Base-by-base conservation (phyloP, 73 alveolate species). In the Blepharisma japonicum region DNA sequence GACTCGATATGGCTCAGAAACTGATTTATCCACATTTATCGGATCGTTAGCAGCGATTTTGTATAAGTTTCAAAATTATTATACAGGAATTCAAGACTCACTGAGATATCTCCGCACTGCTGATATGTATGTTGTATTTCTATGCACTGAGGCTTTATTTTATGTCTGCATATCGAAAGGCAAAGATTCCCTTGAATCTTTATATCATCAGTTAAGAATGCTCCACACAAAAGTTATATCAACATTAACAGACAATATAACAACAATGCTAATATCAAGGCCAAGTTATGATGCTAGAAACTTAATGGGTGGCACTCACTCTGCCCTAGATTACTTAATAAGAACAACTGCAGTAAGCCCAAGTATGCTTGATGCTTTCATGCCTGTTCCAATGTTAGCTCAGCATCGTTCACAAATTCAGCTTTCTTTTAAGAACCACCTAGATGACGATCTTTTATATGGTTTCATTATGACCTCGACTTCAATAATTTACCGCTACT, bases 281-380 rank as follows among this genome's bases (percentile, higher is more conserved):
- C 74, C 74, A 9, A 61, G 23, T 5, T 61, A 14, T 4, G 74
- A 61, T 61, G 74, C 74, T 14, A 14, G 74, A 18, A 61, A 61
- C 74, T 4, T 61, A 9, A 61, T 61, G 74, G 74, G 74, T 9
- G 74, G 74, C 47, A 61, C 74, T 61, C 74, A 61, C 23, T 61
- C 74, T 14, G 74, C 74, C 0, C 48, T 61, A 14, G 74, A 61
- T 48, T 14, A n/a, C 23, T 61, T 61, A 25, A 25, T 61, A 8
- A 61, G 74, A 25, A 61, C 74, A 20, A 20, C 74, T 20, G 74
- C 74, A 3, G 23, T 61, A 39, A 61, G 47, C 4, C 74, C 74
- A 0, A 8, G 23, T 61, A 14, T 61, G 18, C 23, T 61, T 8
- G 49, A 61, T 14, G 74, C 47, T 20, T 61, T 61, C 47, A 61